Conservation (phyloP, 441 rosid genomes). For the Metrosideros polymorpha region DNA sequence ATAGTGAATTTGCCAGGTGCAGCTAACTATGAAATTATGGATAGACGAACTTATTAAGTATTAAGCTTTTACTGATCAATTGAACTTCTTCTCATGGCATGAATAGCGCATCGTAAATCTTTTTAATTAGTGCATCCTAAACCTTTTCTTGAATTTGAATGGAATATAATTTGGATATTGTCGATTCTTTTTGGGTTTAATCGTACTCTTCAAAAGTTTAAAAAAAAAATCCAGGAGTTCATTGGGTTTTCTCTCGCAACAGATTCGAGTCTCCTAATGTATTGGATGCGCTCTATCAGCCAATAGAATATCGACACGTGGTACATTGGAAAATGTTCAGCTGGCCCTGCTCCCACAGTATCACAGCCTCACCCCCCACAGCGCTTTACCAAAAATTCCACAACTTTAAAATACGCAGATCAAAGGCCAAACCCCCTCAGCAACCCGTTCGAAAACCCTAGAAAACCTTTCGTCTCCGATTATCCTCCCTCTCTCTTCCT, state of each 20-base stretch:
- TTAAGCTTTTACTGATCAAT: neutral
- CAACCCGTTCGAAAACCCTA: neutral
- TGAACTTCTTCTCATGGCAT: neutral
- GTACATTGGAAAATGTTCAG: neutral
- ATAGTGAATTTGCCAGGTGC: neutral
- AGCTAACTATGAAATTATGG: neutral
- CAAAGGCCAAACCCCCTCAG: neutral
- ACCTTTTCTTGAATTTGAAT: neutral
- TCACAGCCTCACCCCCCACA: neutral
- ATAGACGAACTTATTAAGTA: neutral
- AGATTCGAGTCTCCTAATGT: neutral
- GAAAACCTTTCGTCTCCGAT: neutral
- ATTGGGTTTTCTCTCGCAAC: neutral
- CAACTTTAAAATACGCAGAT: neutral
- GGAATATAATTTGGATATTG: too few species aligned
- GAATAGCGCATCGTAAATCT: fast-evolving
- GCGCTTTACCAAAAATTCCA: neutral
- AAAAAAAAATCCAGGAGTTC: neutral
- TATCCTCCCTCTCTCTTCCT: neutral
- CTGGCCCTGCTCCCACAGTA: neutral
- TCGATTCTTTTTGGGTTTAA: neutral
- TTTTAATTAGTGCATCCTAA: neutral
- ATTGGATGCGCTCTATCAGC: neutral
- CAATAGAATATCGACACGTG: neutral
- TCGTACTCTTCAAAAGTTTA: neutral